Evolutionary conservation across 1,139 yeast genomes (phyloP), one percentile per base, ranked within the genome.

Genomic region (Yamadazyma dendronema): DNA sequence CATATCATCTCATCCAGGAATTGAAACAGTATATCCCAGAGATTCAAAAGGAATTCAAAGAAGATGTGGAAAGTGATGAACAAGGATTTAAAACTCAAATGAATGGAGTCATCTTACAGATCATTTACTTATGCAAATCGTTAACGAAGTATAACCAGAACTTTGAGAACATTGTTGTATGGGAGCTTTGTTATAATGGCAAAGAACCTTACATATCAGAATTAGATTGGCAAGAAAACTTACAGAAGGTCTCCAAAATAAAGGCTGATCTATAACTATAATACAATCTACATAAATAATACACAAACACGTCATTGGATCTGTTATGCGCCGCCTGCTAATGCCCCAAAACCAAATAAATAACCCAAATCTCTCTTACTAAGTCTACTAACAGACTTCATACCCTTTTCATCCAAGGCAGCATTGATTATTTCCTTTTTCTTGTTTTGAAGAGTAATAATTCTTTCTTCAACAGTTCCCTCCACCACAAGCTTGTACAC

Each of bases 401-500:
- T 69, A 16, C 84, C 86, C 27, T 72, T 74, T 38, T 88, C 90
- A 58, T 86, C 53, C 64, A 87, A 69, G 0, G 97, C 97, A 14
- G 83, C 74, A 30, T 83, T 85, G 30, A 90, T 88, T 55, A 88
- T 54, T 46, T 78, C 81, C 49, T 81, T 80, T 65, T 90, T 90
- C 48, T 76, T 65, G 36, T 77, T 72, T 56, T 90, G 97, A 40
- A 90, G 67, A 35, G 72, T 79, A 64, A 85, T 71, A 41, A 90
- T 89, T 53, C 97, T 77, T 56, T 86, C 94, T 56, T 90, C 98
- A 10, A 90, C 88, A 0, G 95, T 81, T 29, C 75, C 72, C 27
- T 67, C 57, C 35, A 84, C 75, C 52, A 85, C 72, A 15, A 90
- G 62, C 47, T 88, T 72, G 58, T 89, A 83, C 17, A 90, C 87